These are phyloP conservation scores for Neoboletus magnificus DNA, from an alignment of 768 basidiomycete genomes.

Conservation along the genomic window DNA sequence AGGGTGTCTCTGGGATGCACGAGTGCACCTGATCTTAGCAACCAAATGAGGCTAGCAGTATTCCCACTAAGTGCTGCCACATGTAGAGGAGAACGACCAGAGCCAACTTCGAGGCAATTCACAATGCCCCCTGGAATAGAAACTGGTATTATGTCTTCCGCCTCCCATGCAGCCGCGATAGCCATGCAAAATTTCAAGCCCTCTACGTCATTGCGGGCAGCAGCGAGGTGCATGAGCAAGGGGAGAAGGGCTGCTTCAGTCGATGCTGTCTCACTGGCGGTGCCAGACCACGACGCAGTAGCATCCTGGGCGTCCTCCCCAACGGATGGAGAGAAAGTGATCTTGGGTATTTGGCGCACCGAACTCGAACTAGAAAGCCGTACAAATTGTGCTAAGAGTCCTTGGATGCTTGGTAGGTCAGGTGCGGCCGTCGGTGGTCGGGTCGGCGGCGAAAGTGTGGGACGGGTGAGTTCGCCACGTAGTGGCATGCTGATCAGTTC, in stretches of 20 bases:
- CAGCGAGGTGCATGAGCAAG: constrained; percentile 76
- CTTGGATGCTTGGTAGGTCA: constrained; percentile 59
- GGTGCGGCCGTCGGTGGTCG: constrained; percentile 39
- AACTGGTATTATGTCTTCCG: constrained; percentile 15
- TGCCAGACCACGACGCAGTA: constrained; percentile 72
- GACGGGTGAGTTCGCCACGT: constrained; percentile 81
- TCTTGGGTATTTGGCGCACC: constrained; percentile 35
- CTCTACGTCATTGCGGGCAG: constrained; percentile 64
- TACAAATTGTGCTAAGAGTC: constrained; percentile 64
- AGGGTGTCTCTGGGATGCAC: constrained; percentile 79
- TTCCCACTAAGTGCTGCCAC: constrained; percentile 72
- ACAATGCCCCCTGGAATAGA: constrained; percentile 63
- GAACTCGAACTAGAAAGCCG: constrained; percentile 53
- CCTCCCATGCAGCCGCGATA: constrained; percentile 24
- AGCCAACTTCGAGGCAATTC: constrained; percentile 67
- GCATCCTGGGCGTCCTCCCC: constrained; percentile 42
- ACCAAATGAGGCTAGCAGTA: constrained; percentile 35
- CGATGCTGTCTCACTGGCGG: constrained; percentile 67
- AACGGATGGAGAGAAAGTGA: constrained; percentile 30
- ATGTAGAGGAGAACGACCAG: constrained; percentile 75
- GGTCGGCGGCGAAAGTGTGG: constrained; percentile 41
- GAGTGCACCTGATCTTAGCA: constrained; percentile 72
- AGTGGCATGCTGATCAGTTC: constrained; percentile 72
- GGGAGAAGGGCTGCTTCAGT: constrained; percentile 73
- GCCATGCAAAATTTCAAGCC: constrained; percentile 58